Evolutionary conservation across 768 basidiomycete species (phyloP), one percentile per base, ranked within the genome.

Genomic region (Leucocoprinus leucothites): DNA sequence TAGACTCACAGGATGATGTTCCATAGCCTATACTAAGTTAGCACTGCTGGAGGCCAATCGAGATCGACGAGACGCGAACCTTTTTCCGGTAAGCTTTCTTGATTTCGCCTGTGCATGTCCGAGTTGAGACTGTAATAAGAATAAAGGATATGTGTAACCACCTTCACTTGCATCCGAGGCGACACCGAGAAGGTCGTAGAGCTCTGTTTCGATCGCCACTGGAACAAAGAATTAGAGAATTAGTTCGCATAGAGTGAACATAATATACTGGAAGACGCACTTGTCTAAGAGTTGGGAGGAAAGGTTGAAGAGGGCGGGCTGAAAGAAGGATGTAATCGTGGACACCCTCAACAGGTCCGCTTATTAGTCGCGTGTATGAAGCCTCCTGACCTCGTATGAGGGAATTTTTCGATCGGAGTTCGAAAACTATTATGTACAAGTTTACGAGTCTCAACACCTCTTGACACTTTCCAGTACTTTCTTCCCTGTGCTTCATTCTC

Each of bases 71-170:
- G 53, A 28, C 31, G 67, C 63, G 62, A 73, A 91, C 93, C 85
- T 94, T 95, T 74, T 83, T 89, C 67, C 89, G 87, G 67, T 98
- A 98, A 14, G 94, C 94, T 66, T 90, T 91, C 72, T 94, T 95
- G 63, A 98, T 92, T 59, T 98, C 92, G 60, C 78, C 91, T 88
- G 60, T 35, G n/a, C 47, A 16, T 53, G 57, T 51, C 43, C 41
- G 22, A 47, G 46, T 70, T 55, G 69, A 56, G 54, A 49, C 13
- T 8, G 13, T 55, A 25, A 46, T 47, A 19, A 25, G 42, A 48
- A 22, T 21, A 48, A 25, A 44, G 44, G 35, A 36, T 56, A 58
- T 28, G 43, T n/a, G 16, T 41, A 56, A 56, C 14, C 66, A 91
- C 91, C 86, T 77, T 88, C 86, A 28, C 76, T 82, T 38, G 92